These are phyloP conservation scores for Fusarium bactridioides DNA, from an alignment of 2,329 filamentous ascomycete species.

Conservation along the genomic window DNA sequence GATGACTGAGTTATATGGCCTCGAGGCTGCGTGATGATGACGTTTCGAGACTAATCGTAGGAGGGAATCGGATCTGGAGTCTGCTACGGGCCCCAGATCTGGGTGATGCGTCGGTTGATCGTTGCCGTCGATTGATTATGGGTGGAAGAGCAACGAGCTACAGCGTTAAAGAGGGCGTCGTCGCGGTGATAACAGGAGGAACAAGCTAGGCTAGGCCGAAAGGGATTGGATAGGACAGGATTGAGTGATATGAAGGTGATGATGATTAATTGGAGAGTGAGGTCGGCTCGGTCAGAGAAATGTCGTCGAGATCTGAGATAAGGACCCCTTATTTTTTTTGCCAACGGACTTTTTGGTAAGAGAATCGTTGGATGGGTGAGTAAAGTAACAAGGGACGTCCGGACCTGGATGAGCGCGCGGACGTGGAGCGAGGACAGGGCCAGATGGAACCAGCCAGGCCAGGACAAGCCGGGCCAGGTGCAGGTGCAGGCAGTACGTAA, in stretches of 20 bases:
- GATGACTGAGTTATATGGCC: slow-evolving; percentile 35
- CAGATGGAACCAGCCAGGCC: background rate
- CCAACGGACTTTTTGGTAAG: slow-evolving; percentile 26
- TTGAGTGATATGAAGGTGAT: background rate
- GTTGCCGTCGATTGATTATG: slow-evolving; percentile 28
- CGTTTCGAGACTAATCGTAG: slow-evolving; percentile 16
- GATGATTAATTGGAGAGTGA: slow-evolving; percentile 1
- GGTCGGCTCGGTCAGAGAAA: slow-evolving; percentile 9
- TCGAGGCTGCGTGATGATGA: slow-evolving; percentile 12
- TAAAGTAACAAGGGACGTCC: slow-evolving; percentile 33
- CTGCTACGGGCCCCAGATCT: slow-evolving; percentile 31
- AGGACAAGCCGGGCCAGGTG: background rate
- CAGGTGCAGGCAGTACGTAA: slow-evolving; percentile 22
- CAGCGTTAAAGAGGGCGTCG: slow-evolving; percentile 21
- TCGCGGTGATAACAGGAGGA: slow-evolving; percentile 22
- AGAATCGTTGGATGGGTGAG: slow-evolving; percentile 35
- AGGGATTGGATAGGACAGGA: background rate
- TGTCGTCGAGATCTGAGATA: slow-evolving; percentile 29
- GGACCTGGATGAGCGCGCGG: slow-evolving; percentile 26
- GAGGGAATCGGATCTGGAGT: slow-evolving; percentile 30
- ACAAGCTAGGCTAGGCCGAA: slow-evolving; percentile 4
- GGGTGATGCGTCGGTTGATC: slow-evolving; percentile 16
- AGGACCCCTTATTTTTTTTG: slow-evolving; percentile 36
- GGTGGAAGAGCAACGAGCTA: slow-evolving; percentile 16
- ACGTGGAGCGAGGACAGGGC: slow-evolving; percentile 30